Base-by-base conservation (phyloP, 805 yeast genomes). In the Kuraishia molischiana region DNA sequence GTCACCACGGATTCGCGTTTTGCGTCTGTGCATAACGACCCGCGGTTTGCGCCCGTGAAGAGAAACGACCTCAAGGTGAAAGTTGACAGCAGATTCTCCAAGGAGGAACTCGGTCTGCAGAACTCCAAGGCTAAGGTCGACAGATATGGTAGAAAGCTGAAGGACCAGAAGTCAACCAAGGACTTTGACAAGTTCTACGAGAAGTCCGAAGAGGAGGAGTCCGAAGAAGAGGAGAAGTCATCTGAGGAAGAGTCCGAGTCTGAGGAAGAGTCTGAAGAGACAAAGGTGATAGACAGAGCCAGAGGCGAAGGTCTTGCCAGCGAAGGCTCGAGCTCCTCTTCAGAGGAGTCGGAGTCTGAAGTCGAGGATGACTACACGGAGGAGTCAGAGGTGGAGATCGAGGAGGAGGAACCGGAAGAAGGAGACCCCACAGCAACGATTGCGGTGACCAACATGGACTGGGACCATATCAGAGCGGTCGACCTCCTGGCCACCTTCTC, bases 371-470 rank as follows among this genome's bases (percentile, higher is more conserved):
- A 52, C 1, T 72, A 62, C 11, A 69, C 59, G 17, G 74, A 67
- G 3, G 73, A 63, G 33, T 64, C 74, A 3, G 83, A 74, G 17
- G 58, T 71, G 19, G 83, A 77, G 45, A 47, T 67, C 9, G 83
- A 74, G 46, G 69, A 66, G 21, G 64, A 62, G 8, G 70, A 74
- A 38, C 83, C 92, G n/a, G 87, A 84, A 35, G 80, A 77, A 36
- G 94, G 95, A 34, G 96, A 90, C 2, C 95, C 95, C 22, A 69
- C 95, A 1, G 64, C 63, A 24, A 66, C 84, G 4, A 67, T 92
- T 51, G 98, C 98, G 0, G 95, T 81, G 1, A 97, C 92, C 22
- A 92, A 92, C 52, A 66, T 92, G 72, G 98, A 92, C 54, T 92
- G 98, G 98, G 98, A 92, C 50, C 84, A 92, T 52, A 70, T 92